Evolutionary conservation across 495 filamentous ascomycete genomes (phyloP), one percentile per base, ranked within the genome.

Genomic region (Penicillium alfredii): DNA sequence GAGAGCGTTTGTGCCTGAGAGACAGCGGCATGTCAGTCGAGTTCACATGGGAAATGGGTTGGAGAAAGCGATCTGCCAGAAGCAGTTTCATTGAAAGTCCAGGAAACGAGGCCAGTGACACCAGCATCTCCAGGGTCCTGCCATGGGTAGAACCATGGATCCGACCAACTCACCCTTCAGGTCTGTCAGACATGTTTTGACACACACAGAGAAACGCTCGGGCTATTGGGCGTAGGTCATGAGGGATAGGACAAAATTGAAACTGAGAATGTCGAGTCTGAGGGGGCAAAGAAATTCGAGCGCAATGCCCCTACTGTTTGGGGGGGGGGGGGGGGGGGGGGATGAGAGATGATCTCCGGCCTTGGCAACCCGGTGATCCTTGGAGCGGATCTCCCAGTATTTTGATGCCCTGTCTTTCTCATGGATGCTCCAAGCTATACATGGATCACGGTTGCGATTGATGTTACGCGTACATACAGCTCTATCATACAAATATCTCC

Each of bases 1-100:
- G 71, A 24, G 73, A 74, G 45, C 72, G 71, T 55, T 71, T 76
- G 46, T 74, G 73, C 40, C 71, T 74, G 48, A 13, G 38, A 23
- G 38, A 44, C 20, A 32, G 24, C 16, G 44, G 30, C 44, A 56
- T 58, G 33, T 61, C 43, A 63, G 60, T 54, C 40, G 40, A 41
- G 33, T 39, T 42, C 42, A 38, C 51, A 49, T 42, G 45, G 49
- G 45, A 47, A n/a, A n/a, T 2, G 11, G 23, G 11, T n/a, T 8
- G 17, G 32, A 22, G 32, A 34, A 23, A 25, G 23, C 23, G 23
- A 25, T n/a, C 23, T 8, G n/a, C n/a, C n/a, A n/a, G n/a, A n/a
- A n/a, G n/a, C n/a, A n/a, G n/a, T n/a, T n/a, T n/a, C n/a, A n/a
- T n/a, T n/a, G n/a, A n/a, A n/a, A n/a, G n/a, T n/a, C n/a, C n/a